Conservation (phyloP, 148 eudicot species). For the Euryodendron excelsum region DNA sequence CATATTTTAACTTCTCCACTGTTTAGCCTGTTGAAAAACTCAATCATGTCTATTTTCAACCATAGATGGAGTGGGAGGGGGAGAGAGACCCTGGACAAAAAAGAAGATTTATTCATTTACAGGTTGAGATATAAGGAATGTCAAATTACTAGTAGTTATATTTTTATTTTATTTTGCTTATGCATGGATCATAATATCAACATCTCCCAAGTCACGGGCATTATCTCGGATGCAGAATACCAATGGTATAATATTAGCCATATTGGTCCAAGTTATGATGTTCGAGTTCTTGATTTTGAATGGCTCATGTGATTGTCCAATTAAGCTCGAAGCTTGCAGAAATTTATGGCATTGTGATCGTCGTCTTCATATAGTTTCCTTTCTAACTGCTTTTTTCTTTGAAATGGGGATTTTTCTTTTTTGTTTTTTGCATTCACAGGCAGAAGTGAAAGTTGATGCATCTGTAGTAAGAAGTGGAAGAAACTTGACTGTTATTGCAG, state of each 20-base stretch:
- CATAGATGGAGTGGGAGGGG: too few relatives aligned
- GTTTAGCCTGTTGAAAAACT: background rate
- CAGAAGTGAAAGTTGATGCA: slow-evolving; percentile 55
- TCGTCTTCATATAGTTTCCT: background rate
- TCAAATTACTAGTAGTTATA: background rate
- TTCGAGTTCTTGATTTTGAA: background rate
- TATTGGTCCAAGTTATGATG: background rate
- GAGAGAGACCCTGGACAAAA: too few relatives aligned
- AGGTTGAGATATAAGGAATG: background rate
- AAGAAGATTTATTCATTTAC: too few relatives aligned
- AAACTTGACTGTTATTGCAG: slow-evolving; percentile 54
- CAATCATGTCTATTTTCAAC: background rate
- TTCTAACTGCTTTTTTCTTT: background rate
- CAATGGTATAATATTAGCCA: too few relatives aligned
- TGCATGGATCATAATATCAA: background rate
- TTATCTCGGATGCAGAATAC: background rate
- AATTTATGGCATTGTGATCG: background rate
- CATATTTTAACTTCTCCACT: background rate
- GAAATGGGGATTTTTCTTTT: background rate
- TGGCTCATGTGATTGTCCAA: background rate
- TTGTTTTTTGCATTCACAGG: too few relatives aligned
- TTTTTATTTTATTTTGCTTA: background rate
- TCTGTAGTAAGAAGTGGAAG: slow-evolving; percentile 69
- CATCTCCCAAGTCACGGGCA: background rate
- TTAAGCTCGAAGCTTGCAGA: background rate